Percentiles rank a stretch among this genome's conserved stretches.
Conservation (phyloP, 306 rosid genomes). For the Benincasa hispida region DNA sequence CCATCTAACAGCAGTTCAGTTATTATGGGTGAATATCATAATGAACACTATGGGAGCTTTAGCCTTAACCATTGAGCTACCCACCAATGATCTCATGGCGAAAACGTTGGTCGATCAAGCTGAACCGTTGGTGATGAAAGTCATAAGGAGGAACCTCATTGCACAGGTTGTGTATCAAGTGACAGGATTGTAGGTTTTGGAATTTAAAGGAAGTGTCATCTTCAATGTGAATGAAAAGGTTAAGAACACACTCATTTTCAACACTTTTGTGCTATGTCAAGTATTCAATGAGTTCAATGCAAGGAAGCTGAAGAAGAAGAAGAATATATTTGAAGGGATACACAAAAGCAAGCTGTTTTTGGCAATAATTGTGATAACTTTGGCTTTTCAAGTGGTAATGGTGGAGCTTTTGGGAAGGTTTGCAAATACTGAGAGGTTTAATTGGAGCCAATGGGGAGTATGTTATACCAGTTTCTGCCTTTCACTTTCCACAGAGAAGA, state of each 20-base stretch:
- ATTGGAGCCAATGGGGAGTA: slow-evolving; percentile 18
- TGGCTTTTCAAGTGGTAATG: slow-evolving; percentile 12
- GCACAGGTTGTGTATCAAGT: slow-evolving; percentile 18
- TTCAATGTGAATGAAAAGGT: slow-evolving; percentile 13
- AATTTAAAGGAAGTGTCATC: slow-evolving; percentile 13
- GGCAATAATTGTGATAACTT: slow-evolving; percentile 10
- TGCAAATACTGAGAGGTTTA: slow-evolving; percentile 14
- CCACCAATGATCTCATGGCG: slow-evolving; percentile 14
- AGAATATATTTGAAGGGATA: slow-evolving; percentile 15
- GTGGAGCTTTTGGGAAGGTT: slow-evolving; percentile 18
- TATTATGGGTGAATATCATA: slow-evolving; percentile 20
- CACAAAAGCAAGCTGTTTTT: slow-evolving; percentile 12
- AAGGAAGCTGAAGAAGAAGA: slow-evolving; percentile 18
- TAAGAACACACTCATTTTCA: slow-evolving; percentile 16
- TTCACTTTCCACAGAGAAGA: no score
- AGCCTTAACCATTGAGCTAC: slow-evolving; percentile 15
- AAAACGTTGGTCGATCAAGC: slow-evolving; percentile 5
- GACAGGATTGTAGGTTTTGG: slow-evolving; percentile 6
- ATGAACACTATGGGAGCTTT: slow-evolving; percentile 24
- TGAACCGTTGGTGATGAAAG: slow-evolving; percentile 10
- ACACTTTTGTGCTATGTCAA: slow-evolving; percentile 18
- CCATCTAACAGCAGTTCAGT: slow-evolving; percentile 14
- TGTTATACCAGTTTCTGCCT: slow-evolving; percentile 8
- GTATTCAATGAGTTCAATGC: slow-evolving; percentile 19
- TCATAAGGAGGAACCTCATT: slow-evolving; percentile 22